phyloP scores from a whole-genome alignment of 768 basidiomycete species.

The Pholiota conissans region DNA sequence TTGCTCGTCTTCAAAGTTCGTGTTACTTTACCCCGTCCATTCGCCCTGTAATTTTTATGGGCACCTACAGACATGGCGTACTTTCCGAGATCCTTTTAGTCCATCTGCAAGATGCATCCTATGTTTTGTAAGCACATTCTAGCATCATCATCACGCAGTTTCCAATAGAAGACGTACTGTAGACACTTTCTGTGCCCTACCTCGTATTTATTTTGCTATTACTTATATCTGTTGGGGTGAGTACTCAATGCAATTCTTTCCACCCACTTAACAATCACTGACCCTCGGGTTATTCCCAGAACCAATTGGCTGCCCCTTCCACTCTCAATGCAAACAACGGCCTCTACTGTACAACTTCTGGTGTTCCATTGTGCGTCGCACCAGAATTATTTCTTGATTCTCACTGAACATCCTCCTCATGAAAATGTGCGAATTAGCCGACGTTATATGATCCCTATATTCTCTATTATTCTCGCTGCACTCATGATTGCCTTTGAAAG shows the following conservation, averaged over 20 bases:
- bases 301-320: slow-evolving; percentile 19
- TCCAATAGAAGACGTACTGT: background rate
- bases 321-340: slow-evolving; percentile 37
- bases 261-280: background rate
- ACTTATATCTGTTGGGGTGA: slow-evolving; percentile 36
- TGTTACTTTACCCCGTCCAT: background rate
- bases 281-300: slow-evolving; percentile 12
- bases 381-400: background rate
- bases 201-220: slow-evolving; percentile 43
- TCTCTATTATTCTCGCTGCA: slow-evolving; percentile 39
- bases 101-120: background rate
- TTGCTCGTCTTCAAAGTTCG: slow-evolving; percentile 27
- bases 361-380: slow-evolving; percentile 34
- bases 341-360: slow-evolving; percentile 47
- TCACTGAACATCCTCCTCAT: no score
- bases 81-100: slow-evolving; percentile 19
- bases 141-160: background rate
- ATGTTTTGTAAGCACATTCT: slow-evolving; percentile 12
- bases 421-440: slow-evolving; percentile 16
- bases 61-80: slow-evolving; percentile 21
- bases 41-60: background rate
- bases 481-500: slow-evolving; percentile 48
- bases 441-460: slow-evolving; percentile 39
- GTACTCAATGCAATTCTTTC: slow-evolving; percentile 12
- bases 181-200: slow-evolving; percentile 32